phyloP scores from a whole-genome alignment of 2,329 filamentous ascomycete species.

The Microascus cirrosus region DNA sequence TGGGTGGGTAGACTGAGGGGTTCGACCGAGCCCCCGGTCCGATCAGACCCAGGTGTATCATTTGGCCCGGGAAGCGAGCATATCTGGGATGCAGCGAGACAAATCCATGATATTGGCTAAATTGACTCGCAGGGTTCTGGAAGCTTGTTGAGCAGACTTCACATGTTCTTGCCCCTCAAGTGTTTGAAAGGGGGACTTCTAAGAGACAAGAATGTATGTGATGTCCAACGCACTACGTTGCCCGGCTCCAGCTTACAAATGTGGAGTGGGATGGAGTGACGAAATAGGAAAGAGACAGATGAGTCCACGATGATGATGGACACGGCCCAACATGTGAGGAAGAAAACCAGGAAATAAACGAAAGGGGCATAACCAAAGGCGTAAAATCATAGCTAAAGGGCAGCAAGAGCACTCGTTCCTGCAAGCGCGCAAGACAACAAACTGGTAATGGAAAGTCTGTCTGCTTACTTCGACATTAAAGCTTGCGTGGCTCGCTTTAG shows the following conservation, averaged over 20 bases:
- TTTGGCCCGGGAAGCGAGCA: background rate
- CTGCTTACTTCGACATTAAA: slow-evolving; percentile 50
- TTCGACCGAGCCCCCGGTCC: background rate
- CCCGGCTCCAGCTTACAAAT: background rate
- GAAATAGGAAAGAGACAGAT: background rate
- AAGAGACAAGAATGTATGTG: background rate
- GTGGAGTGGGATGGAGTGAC: background rate
- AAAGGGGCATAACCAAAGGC: background rate
- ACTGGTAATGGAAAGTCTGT: slow-evolving; percentile 1
- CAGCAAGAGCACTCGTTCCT: background rate
- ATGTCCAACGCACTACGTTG: background rate
- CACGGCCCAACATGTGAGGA: background rate
- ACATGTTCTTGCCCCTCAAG: background rate
- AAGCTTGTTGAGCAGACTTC: slow-evolving; percentile 1
- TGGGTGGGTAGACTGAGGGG: background rate
- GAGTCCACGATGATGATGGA: background rate
- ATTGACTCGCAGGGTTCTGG: slow-evolving; percentile 3
- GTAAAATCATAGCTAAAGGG: background rate
- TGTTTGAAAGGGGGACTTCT: background rate
- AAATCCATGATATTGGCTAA: slow-evolving; percentile 4
- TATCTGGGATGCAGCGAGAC: background rate
- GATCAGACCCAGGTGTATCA: background rate
- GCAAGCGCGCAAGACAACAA: slow-evolving; percentile 1
- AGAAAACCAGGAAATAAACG: background rate
- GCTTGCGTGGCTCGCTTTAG: slow-evolving; percentile 49